Conservation (phyloP, 75 land plant genomes). For the Selaginella moellendorffii region DNA sequence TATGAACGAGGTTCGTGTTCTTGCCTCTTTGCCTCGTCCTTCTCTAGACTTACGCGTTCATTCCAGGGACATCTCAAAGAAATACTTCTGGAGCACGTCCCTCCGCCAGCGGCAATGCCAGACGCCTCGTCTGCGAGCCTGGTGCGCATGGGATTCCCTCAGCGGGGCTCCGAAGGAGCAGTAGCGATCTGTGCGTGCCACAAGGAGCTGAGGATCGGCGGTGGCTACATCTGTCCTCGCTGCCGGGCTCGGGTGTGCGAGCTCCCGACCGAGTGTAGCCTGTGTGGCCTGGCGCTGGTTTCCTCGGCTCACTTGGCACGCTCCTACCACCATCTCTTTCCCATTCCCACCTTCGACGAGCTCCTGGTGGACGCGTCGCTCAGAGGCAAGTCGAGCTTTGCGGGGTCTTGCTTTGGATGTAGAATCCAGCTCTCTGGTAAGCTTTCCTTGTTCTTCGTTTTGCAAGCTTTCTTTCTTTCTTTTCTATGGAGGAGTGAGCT, state of each 20-base stretch:
- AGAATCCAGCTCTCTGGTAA: conserved; percentile 34
- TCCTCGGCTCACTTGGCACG: conserved; percentile 98
- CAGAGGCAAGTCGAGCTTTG: conserved; percentile 19
- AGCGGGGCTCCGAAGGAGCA: conserved; percentile 75
- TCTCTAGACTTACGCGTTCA: too few species aligned
- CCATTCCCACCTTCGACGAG: conserved; percentile 71
- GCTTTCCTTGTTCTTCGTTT: too few species aligned
- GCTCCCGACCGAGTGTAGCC: conserved; percentile 71
- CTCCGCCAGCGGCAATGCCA: conserved; percentile 96
- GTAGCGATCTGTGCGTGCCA: conserved; percentile 94
- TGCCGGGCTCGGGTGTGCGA: conserved; percentile 94
- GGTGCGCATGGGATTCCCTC: conserved; percentile 95
- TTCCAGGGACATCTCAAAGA: conserved; percentile 83
- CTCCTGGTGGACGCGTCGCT: conserved; percentile 15
- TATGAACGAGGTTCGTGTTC: conserved; percentile 74
- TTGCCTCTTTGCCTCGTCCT: too few species aligned
- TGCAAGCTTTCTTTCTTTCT: too few species aligned
- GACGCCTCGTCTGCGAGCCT: conserved; percentile 79
- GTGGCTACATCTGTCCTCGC: conserved; percentile 87
- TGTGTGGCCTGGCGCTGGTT: conserved; percentile 80
- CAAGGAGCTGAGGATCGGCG: conserved; percentile 79
- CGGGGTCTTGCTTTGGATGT: conserved; percentile 78
- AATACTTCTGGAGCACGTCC: conserved; percentile 77
- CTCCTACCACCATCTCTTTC: conserved; percentile 95
- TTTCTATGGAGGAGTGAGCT: too few species aligned